These are phyloP conservation scores for Colletotrichum graminicola DNA, from an alignment of 2,329 filamentous ascomycete species.

Conservation along the genomic window DNA sequence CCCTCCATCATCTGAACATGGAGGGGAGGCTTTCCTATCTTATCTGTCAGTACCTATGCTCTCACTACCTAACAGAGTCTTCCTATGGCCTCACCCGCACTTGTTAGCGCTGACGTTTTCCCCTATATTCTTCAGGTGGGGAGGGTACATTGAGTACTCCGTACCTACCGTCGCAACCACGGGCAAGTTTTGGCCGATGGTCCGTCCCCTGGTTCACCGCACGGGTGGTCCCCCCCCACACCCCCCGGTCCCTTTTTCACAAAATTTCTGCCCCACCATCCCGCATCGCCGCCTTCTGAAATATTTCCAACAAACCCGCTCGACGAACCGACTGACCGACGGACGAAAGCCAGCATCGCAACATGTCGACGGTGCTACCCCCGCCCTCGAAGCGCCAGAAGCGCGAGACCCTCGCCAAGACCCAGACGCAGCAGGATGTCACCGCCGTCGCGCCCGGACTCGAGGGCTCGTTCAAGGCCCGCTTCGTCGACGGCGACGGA, in stretches of 20 bases:
- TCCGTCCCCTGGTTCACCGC: not conserved
- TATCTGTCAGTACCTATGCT: conserved; percentile 1
- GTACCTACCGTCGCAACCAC: conserved; percentile 11
- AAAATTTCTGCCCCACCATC: conserved; percentile 42
- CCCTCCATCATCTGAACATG: not conserved
- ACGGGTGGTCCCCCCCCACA: not conserved
- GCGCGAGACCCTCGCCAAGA: conserved; percentile 78
- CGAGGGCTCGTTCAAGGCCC: conserved; percentile 83
- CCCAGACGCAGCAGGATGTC: conserved; percentile 81
- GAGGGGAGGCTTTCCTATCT: not conserved
- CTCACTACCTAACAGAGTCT: conserved; percentile 30
- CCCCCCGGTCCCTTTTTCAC: conserved; percentile 4
- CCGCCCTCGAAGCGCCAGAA: conserved; percentile 90
- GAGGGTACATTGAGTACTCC: not conserved
- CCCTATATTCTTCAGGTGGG: not conserved
- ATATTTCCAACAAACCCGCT: conserved; percentile 34
- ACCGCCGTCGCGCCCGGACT: conserved; percentile 75
- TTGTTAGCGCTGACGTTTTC: conserved; percentile 26
- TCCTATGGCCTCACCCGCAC: conserved; percentile 13
- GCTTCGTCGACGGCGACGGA: conserved; percentile 86
- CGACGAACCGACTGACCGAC: not conserved
- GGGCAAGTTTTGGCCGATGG: conserved; percentile 32
- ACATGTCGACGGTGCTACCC: conserved; percentile 85
- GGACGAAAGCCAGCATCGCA: conserved; percentile 12
- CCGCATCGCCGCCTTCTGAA: conserved; percentile 34